These are phyloP conservation scores for Penicillium sumatraense DNA, from an alignment of 2,329 filamentous ascomycete genomes.

Conservation along the genomic window DNA sequence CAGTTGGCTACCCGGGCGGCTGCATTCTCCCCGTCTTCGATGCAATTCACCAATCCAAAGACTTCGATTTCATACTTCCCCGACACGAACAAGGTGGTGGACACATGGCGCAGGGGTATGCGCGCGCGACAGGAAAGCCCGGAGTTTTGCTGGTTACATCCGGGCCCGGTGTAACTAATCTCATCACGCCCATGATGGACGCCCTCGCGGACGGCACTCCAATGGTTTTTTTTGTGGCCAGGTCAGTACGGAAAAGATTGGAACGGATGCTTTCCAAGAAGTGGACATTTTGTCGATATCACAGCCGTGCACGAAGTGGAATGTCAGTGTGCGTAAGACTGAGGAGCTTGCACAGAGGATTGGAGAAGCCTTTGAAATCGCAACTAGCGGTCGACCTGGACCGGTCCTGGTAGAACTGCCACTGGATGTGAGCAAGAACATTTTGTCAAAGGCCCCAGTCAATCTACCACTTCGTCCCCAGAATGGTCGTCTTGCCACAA, in stretches of 20 bases:
- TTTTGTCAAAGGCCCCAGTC: slow-evolving; percentile 51
- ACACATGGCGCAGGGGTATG: slow-evolving; percentile 97
- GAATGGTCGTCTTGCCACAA: neutral
- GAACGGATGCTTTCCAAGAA: slow-evolving; percentile 93
- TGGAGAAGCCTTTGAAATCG: slow-evolving; percentile 95
- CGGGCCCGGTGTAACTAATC: slow-evolving; percentile 90
- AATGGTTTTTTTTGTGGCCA: slow-evolving; percentile 93
- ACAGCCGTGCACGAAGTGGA: slow-evolving; percentile 94
- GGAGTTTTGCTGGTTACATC: slow-evolving; percentile 94
- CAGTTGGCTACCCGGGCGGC: slow-evolving; percentile 87
- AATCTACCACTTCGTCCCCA: neutral
- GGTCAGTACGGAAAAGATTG: slow-evolving; percentile 83
- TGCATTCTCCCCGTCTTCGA: slow-evolving; percentile 95
- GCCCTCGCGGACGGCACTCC: slow-evolving; percentile 90
- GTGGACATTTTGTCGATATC: slow-evolving; percentile 90
- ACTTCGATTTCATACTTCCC: slow-evolving; percentile 91
- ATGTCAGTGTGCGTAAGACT: slow-evolving; percentile 90
- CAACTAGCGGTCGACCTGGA: slow-evolving; percentile 84
- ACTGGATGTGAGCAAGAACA: slow-evolving; percentile 85
- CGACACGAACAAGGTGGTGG: slow-evolving; percentile 94
- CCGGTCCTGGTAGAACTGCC: slow-evolving; percentile 92
- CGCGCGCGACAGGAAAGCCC: slow-evolving; percentile 83
- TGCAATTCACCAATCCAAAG: slow-evolving; percentile 91
- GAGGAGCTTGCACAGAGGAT: slow-evolving; percentile 86
- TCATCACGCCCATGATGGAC: slow-evolving; percentile 92